Conservation (phyloP, 306 rosid species). For the Herpetospermum pedunculosum region DNA sequence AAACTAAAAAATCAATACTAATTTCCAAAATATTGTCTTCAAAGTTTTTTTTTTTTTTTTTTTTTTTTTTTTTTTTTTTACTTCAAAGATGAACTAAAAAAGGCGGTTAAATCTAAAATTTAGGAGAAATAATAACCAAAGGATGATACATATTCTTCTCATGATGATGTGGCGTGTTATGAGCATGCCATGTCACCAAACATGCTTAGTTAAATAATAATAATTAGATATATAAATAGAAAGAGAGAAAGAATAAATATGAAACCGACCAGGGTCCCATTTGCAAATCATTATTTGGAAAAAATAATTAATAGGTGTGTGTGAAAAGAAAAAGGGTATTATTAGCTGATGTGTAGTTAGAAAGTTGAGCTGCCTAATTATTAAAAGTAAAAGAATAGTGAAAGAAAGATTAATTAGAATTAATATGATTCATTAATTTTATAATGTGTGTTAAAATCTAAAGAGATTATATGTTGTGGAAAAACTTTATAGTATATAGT, state of each 20-base stretch:
- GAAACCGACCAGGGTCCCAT: conserved; percentile 59
- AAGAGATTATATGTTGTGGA: neutral
- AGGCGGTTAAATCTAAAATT: neutral
- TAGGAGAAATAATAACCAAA: neutral
- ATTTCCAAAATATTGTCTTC: neutral
- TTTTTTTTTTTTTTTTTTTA: too few species aligned
- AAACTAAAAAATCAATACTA: too few species aligned
- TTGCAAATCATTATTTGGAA: conserved; percentile 31
- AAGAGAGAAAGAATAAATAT: conserved; percentile 10
- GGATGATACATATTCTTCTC: neutral
- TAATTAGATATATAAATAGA: neutral
- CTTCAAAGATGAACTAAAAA: too few species aligned
- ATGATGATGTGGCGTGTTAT: neutral
- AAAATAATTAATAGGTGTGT: neutral
- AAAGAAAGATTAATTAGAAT: neutral
- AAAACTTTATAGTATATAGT: conserved; percentile 5
- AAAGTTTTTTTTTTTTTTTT: too few species aligned
- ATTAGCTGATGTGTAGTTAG: conserved; percentile 31
- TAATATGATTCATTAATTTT: conserved; percentile 8
- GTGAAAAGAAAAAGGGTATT: conserved; percentile 6
- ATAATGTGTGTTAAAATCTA: neutral
- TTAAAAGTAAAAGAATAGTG: conserved; percentile 12
- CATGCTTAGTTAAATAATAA: neutral
- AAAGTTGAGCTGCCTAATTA: conserved; percentile 34
- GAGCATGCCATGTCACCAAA: neutral